Base-by-base conservation (phyloP, 2,329 filamentous ascomycete species). In the Pezicula rhizophila region DNA sequence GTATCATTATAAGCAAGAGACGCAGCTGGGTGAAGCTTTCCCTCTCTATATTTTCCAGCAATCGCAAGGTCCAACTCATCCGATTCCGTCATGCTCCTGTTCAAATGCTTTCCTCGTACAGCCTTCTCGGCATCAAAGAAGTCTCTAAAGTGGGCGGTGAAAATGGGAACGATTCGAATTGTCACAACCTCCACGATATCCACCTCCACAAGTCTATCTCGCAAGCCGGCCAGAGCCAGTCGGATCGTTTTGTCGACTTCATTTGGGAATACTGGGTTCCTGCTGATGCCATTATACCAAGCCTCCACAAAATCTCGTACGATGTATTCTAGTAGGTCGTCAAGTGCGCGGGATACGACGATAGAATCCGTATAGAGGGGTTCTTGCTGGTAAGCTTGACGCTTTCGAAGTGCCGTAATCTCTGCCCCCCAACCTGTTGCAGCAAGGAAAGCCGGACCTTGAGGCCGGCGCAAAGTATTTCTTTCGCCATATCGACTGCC, bases 41-140 rank as follows among this genome's bases (percentile, higher is more conserved):
- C 92, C 65, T 95, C 86, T 47, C 79, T 85, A 68, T 93, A 99
- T 68, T 95, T 96, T 37, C 81, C 85, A n/a, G 93, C 93, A 67
- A 99, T 95, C 2, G 93, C 93, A 57, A 95, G 75, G 66, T 97
- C 91, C 60, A 99, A 74, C 75, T 99, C 93, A 64, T 96, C 92
- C 1, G 91, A 95, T 69, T 99, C 93, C 2, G 95, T 97, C 48
- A 99, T 84, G 56, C 85, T 90, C 46, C 89, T 82, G 59, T 90
- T 93, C 49, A 97, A 73, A 67, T 95, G 89, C 64, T 84, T 87
- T 11, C 95, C 95, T 47, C 92, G 80, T 10, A 99, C 88, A 8
- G 82, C 79, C 49, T 86, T 80, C 70, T 99, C 93, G 1, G 93
- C 93, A 56, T 93, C 84, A 66, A 91, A 89, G 59, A 96, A 96